A percentile compares a stretch with the other conserved stretches of the same genome.
Evolutionary conservation across 2,329 filamentous ascomycete genomes (phyloP).

Genomic region (Ophiostoma piceae): DNA sequence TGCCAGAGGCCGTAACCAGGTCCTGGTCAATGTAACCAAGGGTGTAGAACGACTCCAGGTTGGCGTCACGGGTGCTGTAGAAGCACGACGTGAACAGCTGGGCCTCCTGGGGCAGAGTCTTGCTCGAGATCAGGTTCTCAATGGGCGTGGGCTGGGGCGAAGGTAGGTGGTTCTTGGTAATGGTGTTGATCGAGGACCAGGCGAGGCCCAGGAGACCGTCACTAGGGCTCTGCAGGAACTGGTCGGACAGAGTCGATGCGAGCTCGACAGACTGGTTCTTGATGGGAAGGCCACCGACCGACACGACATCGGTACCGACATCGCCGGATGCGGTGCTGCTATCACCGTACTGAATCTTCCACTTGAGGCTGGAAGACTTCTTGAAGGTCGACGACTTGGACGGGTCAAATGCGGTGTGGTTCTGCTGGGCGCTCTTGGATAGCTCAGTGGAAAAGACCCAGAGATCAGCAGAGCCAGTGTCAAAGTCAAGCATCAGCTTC

Average conservation of each 20-base stretch:
- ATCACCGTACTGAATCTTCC: constrained; percentile 66
- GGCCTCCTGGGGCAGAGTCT: constrained; percentile 42
- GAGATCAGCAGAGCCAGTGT: constrained; percentile 65
- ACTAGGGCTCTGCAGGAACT: constrained; percentile 52
- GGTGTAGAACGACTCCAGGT: constrained; percentile 59
- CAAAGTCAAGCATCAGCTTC: constrained; percentile 59
- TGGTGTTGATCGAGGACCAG: constrained; percentile 59
- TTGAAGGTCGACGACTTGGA: constrained; percentile 58
- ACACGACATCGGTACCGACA: constrained; percentile 59
- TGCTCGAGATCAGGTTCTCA: constrained; percentile 60
- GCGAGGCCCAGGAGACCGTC: constrained; percentile 65
- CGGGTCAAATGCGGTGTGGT: constrained; percentile 55
- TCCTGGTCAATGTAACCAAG: constrained; percentile 66
- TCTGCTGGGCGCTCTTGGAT: constrained; percentile 34
- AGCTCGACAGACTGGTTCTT: constrained; percentile 61
- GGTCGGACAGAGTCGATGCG: constrained; percentile 52
- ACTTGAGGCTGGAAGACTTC: constrained; percentile 44
- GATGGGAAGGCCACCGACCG: constrained; percentile 56
- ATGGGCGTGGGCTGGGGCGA: constrained; percentile 55
- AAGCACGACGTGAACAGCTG: constrained; percentile 62
- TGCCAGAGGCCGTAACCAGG: constrained; percentile 49
- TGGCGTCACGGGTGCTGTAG: constrained; percentile 50
- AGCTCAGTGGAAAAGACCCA: constrained; percentile 58
- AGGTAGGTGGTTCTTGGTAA: constrained; percentile 34
- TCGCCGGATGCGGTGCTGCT: constrained; percentile 59